Conservation (phyloP, 192 early-diverging fungal species). For the Rhizophagus clarus region DNA sequence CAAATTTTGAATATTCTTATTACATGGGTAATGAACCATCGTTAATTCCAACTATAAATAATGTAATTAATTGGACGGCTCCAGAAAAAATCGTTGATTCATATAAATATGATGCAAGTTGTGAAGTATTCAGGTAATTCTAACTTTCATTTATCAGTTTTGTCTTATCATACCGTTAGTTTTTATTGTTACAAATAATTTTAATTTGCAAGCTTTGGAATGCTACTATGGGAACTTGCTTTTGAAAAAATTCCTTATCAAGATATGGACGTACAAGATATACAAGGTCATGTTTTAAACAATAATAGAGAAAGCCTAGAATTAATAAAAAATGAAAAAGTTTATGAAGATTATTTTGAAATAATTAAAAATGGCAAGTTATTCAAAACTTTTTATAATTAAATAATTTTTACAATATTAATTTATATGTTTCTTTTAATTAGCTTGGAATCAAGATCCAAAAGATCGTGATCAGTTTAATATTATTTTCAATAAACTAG, state of each 20-base stretch:
- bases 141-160: not conserved
- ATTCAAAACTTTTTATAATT: too few relatives aligned
- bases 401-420: too few relatives aligned
- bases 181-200: not conserved
- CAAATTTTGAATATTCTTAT: not conserved
- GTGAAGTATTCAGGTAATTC: not conserved
- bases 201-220: not conserved
- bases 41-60: not conserved
- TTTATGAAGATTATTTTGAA: too few relatives aligned
- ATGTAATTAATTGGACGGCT: not conserved
- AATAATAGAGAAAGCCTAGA: not conserved
- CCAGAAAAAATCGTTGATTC: not conserved
- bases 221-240: not conserved
- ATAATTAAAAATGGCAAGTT: too few relatives aligned
- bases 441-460: too few relatives aligned
- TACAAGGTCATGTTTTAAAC: not conserved
- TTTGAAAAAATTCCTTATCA: not conserved
- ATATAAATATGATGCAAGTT: not conserved
- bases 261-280: not conserved
- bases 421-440: too few relatives aligned
- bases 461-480: too few relatives aligned
- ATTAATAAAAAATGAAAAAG: too few relatives aligned
- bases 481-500: too few relatives aligned
- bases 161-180: not conserved
- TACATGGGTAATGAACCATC: not conserved